Evolutionary conservation across 257 asterid species (phyloP).

Genomic region (Rauvolfia tetraphylla): DNA sequence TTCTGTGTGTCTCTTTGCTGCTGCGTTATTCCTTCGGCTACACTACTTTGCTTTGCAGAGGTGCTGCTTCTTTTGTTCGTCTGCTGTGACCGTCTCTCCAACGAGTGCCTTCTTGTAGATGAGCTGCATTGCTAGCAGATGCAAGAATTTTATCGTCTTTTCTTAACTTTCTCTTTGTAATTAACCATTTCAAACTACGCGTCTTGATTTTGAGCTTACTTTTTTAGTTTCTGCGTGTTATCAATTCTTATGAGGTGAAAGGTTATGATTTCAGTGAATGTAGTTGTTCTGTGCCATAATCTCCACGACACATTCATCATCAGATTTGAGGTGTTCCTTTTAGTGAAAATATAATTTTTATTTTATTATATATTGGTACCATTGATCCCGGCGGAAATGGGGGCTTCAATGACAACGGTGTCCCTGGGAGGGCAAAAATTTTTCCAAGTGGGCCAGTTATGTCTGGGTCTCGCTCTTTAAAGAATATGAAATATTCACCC

Average conservation of each 20-base stretch:
- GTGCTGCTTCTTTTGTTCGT: neutral
- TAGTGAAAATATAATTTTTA: neutral
- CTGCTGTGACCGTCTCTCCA: neutral
- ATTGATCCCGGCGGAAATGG: slow-evolving; percentile 46
- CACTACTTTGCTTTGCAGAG: slow-evolving; percentile 11
- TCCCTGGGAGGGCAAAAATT: slow-evolving; percentile 28
- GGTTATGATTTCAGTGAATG: neutral
- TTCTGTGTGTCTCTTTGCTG: slow-evolving; percentile 19
- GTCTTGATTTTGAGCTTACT: neutral
- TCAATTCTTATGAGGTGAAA: neutral
- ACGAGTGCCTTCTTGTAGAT: neutral
- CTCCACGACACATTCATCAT: neutral
- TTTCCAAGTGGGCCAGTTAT: slow-evolving; percentile 36
- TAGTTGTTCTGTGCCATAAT: neutral
- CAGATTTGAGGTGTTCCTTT: slow-evolving; percentile 13
- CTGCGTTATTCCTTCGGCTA: neutral
- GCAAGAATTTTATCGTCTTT: neutral
- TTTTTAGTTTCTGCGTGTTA: neutral
- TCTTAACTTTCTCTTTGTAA: neutral
- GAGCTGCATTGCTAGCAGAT: slow-evolving; percentile 6
- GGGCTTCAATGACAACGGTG: slow-evolving; percentile 32
- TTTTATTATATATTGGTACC: slow-evolving; percentile 23
- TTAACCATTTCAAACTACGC: neutral
- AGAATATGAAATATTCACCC: slow-evolving; percentile 10
- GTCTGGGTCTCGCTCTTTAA: slow-evolving; percentile 5